Base-by-base conservation (phyloP, 345 rosid genomes). In the Cochlearia excelsa region DNA sequence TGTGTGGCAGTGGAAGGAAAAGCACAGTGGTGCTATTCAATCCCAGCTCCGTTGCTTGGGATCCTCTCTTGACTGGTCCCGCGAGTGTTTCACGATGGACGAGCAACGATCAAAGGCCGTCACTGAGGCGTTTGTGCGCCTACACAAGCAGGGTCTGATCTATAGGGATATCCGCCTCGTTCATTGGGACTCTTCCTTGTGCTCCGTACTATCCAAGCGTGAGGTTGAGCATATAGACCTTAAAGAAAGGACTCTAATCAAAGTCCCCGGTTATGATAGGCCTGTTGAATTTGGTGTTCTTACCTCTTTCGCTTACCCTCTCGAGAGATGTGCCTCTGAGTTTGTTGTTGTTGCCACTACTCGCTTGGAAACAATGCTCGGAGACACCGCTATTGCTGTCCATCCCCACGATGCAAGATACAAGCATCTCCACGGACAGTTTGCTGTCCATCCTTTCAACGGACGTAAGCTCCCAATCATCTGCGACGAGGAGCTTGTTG, bases 81-180 rank as follows among this genome's bases (percentile, higher is more conserved):
- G 86, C 45, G 95, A 89, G 95, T 86, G 86, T 73, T 90, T 84
- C 74, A 90, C 97, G 10, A 81, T 84, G 97, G 95, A 90, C 65
- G 92, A 84, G 27, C 73, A 80, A 57, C 75, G 92, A 74, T 84
- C 92, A 49, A 81, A 73, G 65, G 93, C 97, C 51, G 90, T 86
- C 42, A 75, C 73, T 5, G 97, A 84, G 69, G 95, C 86, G 43
- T 90, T 86, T 74, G 79, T 77, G 48, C 64, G 63, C 72, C 61
- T 90, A 9, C 57, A 79, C 71, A 70, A 73, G 60, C 86, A 86
- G 41, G 85, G 85, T 37, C 83, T 87, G 61, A 81, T 90, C 64
- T 90, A 90, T 78, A 89, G 97, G 75, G 86, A 79, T 67, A 5
- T 67, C 11, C 81, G 90, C 40, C 69, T 90, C 34, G 95, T 83